These are phyloP conservation scores for Capsella rubella DNA, from an alignment of 441 rosid species.

Conservation along the genomic window DNA sequence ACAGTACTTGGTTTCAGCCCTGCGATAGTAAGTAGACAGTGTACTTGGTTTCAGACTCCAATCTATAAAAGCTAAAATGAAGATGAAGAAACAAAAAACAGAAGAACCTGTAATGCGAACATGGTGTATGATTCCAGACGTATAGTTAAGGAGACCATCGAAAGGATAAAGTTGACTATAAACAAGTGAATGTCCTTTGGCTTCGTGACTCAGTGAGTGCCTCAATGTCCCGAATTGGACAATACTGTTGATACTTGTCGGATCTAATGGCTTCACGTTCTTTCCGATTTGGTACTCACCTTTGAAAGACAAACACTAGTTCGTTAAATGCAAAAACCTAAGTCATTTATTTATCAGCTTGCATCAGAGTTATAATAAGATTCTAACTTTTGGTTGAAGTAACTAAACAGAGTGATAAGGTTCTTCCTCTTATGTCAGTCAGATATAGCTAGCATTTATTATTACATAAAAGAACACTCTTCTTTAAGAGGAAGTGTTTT, in stretches of 20 bases:
- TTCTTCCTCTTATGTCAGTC: slow-evolving; percentile 25
- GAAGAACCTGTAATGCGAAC: slow-evolving; percentile 70
- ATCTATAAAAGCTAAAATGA: slow-evolving; percentile 5
- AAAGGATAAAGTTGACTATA: slow-evolving; percentile 85
- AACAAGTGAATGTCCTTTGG: slow-evolving; percentile 70
- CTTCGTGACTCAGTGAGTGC: slow-evolving; percentile 53
- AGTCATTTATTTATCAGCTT: not conserved
- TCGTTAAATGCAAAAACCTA: no score
- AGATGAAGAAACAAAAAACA: not conserved
- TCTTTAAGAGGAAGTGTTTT: not conserved
- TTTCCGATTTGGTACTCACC: slow-evolving; percentile 77
- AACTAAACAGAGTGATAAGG: slow-evolving; percentile 23
- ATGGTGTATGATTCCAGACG: slow-evolving; percentile 87
- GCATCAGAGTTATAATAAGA: slow-evolving; percentile 14
- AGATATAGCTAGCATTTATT: slow-evolving; percentile 32
- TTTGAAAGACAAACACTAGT: slow-evolving; percentile 35
- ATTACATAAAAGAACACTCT: slow-evolving; percentile 15
- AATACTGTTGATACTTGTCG: slow-evolving; percentile 58
- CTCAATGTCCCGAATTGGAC: slow-evolving; percentile 64
- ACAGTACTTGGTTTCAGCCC: slow-evolving; percentile 59
- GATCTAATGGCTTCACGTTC: slow-evolving; percentile 66
- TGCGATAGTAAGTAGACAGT: slow-evolving; percentile 20
- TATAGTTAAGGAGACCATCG: slow-evolving; percentile 83
- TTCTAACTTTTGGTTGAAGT: slow-evolving; percentile 32
- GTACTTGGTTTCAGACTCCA: no score